Conservation (phyloP, 148 eudicot species). For the Vaccinium macrocarpon region DNA sequence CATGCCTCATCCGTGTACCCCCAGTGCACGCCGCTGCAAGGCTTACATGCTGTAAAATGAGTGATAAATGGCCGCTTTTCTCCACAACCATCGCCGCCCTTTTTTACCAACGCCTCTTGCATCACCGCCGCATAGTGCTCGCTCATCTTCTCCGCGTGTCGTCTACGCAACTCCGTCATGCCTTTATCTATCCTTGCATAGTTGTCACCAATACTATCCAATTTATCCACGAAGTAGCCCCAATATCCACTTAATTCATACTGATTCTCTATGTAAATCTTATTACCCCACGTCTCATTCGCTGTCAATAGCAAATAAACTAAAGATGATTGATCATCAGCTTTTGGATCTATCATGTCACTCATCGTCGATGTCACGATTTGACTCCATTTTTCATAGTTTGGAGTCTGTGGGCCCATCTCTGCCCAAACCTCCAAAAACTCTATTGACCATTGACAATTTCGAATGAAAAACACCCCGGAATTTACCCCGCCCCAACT, state of each 20-base stretch:
- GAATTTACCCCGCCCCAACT: constrained; percentile 39
- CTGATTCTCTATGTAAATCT: constrained; percentile 41
- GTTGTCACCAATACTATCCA: constrained; percentile 21
- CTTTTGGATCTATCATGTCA: not conserved
- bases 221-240: constrained; percentile 36
- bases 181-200: constrained; percentile 28
- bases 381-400: constrained; percentile 58
- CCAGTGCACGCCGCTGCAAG: not conserved
- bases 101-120: constrained; percentile 18
- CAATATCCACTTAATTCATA: constrained; percentile 57
- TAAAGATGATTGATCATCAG: not conserved
- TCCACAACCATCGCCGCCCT: not conserved
- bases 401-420: constrained; percentile 68
- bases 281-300: constrained; percentile 45
- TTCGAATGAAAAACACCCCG: not conserved
- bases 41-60: not conserved
- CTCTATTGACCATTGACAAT: constrained; percentile 57
- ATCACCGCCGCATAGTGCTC: constrained; percentile 23
- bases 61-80: not conserved
- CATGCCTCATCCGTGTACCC: no score
- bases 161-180: constrained; percentile 28
- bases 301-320: constrained; percentile 49
- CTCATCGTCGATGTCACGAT: constrained; percentile 21
- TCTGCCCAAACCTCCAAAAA: constrained; percentile 51
- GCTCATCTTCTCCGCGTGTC: constrained; percentile 54